Conservation (phyloP, 1,139 yeast genomes). For the Magnusiomyces suaveolens region DNA sequence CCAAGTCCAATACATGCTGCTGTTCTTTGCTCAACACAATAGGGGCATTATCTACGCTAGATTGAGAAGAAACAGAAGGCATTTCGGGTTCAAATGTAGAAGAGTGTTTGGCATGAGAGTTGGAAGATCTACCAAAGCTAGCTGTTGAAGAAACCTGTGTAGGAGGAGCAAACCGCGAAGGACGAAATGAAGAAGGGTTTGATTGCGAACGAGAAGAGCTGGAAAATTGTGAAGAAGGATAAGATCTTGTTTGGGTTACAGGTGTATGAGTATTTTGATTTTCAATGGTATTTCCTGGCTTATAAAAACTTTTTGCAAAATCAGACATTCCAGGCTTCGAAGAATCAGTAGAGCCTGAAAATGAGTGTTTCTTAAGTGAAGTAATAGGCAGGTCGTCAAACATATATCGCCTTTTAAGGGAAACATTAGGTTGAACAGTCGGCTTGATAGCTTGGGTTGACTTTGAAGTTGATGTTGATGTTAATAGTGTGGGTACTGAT, state of each 20-base stretch:
- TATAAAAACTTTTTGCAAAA: background rate
- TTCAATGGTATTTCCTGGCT: background rate
- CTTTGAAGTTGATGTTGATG: background rate
- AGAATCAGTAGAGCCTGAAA: background rate
- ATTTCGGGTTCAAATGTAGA: background rate
- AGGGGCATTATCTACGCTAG: too few relatives aligned
- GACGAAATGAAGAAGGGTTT: background rate
- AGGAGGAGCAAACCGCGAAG: background rate
- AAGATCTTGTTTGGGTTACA: too few relatives aligned
- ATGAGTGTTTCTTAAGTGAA: background rate
- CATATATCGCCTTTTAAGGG: background rate
- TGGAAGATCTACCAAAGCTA: background rate
- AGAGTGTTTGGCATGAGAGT: background rate
- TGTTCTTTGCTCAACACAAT: slow-evolving; percentile 37
- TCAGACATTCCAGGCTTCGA: background rate
- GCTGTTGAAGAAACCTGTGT: background rate
- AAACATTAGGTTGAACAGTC: background rate
- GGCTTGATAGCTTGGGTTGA: background rate
- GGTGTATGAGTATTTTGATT: background rate
- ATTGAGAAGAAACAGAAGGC: background rate
- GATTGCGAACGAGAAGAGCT: background rate
- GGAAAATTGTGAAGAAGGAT: too few relatives aligned
- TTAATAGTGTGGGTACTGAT: background rate
- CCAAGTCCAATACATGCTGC: slow-evolving; percentile 45
- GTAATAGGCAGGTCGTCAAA: background rate